These are phyloP conservation scores for Annulohypoxylon nitens DNA, from an alignment of 495 filamentous ascomycete species.

Conservation along the genomic window DNA sequence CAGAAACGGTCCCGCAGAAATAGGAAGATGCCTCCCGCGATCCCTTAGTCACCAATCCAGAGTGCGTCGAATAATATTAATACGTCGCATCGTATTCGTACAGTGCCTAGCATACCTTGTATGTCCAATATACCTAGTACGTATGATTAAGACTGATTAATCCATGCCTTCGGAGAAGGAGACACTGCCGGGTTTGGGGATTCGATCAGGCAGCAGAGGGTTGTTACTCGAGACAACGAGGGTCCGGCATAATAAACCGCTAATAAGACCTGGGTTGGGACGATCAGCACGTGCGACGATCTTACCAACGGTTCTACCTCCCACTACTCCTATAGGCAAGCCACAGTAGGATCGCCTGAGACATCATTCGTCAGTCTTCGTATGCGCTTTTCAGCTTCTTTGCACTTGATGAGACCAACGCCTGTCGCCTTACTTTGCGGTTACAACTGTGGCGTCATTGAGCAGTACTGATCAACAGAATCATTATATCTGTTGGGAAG, in stretches of 20 bases:
- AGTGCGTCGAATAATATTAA: constrained; percentile 21
- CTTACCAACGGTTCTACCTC: constrained; percentile 45
- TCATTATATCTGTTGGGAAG: constrained; percentile 40
- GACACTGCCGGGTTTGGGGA: constrained; percentile 45
- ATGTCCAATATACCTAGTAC: no score
- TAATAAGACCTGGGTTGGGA: constrained; percentile 47
- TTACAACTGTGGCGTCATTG: constrained; percentile 46
- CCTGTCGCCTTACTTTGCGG: constrained; percentile 33
- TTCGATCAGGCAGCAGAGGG: constrained; percentile 29
- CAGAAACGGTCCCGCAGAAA: constrained; percentile 25
- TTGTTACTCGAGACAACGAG: constrained; percentile 32
- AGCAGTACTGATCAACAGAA: constrained; percentile 38
- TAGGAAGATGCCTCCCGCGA: constrained; percentile 13
- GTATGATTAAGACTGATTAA: constrained; percentile 26
- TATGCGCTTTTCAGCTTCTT: constrained; percentile 42
- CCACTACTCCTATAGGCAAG: constrained; percentile 28
- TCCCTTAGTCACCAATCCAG: constrained; percentile 33
- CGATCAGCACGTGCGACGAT: constrained; percentile 50
- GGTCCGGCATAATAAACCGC: constrained; percentile 45
- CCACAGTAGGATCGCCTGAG: constrained; percentile 32
- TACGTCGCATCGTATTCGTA: constrained; percentile 37
- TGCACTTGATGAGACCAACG: constrained; percentile 28
- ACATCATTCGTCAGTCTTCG: constrained; percentile 38
- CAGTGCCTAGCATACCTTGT: background rate
- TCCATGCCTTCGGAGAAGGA: constrained; percentile 31